Percentiles rank a stretch among this genome's conserved stretches.
phyloP scores from a whole-genome alignment of 352 stramenopile species.

The Phytophthora rubi region DNA sequence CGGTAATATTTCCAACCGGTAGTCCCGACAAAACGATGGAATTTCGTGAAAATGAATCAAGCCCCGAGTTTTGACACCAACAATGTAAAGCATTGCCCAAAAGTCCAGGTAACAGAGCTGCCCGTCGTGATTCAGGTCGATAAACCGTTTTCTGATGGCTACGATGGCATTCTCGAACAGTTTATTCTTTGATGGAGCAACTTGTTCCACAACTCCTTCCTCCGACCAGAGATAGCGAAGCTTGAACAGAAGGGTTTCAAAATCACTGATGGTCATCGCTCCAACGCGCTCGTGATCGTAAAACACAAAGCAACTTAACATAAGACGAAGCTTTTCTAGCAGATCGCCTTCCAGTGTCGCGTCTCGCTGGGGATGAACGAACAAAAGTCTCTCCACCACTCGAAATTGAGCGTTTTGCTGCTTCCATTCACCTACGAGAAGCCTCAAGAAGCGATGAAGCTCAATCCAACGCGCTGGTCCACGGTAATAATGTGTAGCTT shows the following conservation, averaged over 20 bases:
- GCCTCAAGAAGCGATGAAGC: conserved; percentile 64
- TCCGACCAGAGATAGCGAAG: conserved; percentile 74
- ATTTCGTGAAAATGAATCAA: conserved; percentile 76
- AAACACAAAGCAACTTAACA: conserved; percentile 80
- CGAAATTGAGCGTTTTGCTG: conserved; percentile 68
- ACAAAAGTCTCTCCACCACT: conserved; percentile 54
- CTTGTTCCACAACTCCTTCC: conserved; percentile 18
- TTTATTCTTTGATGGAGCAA: conserved; percentile 21
- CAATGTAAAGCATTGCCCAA: conserved; percentile 85
- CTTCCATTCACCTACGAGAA: conserved; percentile 77
- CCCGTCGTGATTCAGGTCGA: conserved; percentile 61
- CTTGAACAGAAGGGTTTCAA: conserved; percentile 57
- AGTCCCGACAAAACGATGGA: conserved; percentile 74
- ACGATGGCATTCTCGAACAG: conserved; percentile 65
- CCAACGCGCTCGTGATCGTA: conserved; percentile 70
- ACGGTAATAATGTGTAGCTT: neutral
- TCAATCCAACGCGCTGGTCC: conserved; percentile 52
- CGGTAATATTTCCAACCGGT: conserved; percentile 73
- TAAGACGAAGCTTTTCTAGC: conserved; percentile 62
- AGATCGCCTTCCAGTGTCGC: conserved; percentile 23
- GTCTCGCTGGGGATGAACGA: conserved; percentile 42
- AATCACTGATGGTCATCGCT: conserved; percentile 54
- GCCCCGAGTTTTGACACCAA: conserved; percentile 55
- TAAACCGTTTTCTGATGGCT: conserved; percentile 54
- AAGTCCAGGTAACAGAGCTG: conserved; percentile 84